These are phyloP conservation scores for Blastocystis sp. DNA, from an alignment of 352 stramenopile species.

Conservation along the genomic window DNA sequence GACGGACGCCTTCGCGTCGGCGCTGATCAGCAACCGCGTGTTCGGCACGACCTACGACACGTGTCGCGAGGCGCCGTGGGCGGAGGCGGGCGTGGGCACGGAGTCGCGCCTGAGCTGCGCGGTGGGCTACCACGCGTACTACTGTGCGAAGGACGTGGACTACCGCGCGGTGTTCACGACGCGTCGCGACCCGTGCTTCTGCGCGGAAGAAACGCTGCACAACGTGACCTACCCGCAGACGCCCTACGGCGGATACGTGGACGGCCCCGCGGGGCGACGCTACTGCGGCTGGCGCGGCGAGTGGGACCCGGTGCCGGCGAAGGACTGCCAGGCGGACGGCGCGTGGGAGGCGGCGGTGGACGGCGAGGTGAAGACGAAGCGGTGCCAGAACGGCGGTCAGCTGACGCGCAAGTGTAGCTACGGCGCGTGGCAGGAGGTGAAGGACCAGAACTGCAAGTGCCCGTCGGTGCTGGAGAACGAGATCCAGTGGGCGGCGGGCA, in stretches of 20 bases:
- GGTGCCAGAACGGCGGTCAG: conserved; percentile 8
- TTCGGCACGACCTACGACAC: neutral
- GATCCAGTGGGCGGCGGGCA: neutral
- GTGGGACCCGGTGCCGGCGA: neutral
- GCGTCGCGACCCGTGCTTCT: neutral
- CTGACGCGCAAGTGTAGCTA: neutral
- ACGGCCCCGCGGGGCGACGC: neutral
- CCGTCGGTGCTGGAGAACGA: neutral
- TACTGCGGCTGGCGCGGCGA: conserved; percentile 4
- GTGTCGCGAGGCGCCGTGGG: neutral
- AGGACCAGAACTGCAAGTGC: conserved; percentile 9
- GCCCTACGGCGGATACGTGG: neutral
- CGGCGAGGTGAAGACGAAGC: neutral
- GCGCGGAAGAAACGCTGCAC: neutral
- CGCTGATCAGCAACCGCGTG: neutral
- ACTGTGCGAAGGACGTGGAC: conserved; percentile 14
- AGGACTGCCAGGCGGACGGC: neutral
- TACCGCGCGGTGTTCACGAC: conserved; percentile 16
- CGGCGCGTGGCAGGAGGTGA: conserved; percentile 7
- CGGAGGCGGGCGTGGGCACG: neutral
- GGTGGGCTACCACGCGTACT: conserved; percentile 34
- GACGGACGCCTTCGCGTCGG: neutral
- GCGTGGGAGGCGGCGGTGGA: neutral
- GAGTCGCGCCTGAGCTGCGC: conserved; percentile 24
- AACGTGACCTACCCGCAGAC: conserved; percentile 7